Base-by-base conservation (phyloP, 2,329 filamentous ascomycete genomes). In the Colletotrichum australisinense region DNA sequence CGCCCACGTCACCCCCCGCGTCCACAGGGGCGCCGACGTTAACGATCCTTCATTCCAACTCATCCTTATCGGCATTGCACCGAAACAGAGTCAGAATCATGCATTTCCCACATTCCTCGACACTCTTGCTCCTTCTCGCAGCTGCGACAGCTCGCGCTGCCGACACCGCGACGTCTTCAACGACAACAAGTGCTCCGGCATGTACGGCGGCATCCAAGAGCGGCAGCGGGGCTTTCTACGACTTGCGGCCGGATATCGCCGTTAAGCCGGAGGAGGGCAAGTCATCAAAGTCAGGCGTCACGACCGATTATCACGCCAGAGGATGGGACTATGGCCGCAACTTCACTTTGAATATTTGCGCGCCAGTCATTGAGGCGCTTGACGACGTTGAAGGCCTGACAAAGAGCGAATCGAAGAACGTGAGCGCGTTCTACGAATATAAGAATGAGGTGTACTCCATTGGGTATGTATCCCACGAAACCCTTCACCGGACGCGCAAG, bases 271-370 rank as follows among this genome's bases (percentile, higher is more conserved):
- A 84, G 26, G 84, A 88, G 58, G 85, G 83, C 6, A 88, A 87
- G 77, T 78, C 83, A 16, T 82, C 84, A 74, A 85, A 84, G 75
- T 83, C 83, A 16, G 81, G 80, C 32, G 82, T 83, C 12, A 82
- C 83, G 11, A 83, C 84, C 38, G 89, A 91, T 79, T 91, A 91
- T 81, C 87, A 90, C 75, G 91, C 93, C 8, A 89, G 89, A 72
- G 94, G 94, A 42, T 93, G 91, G 81, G 94, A 96, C 82, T 94
- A 95, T 77, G 91, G 90, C 75, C 90, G 91, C 75, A 96, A 96
- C 84, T 97, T 97, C 79, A 96, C 94, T 2, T 80, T 96, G 78
- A 97, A 97, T 83, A 92, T 97, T 77, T 97, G 94, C 84, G 91
- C 88, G 46, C 87, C 93, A 1, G 93, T 95, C n/a, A 88, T 95